Evolutionary conservation across 371 early-diverging fungal species (phyloP), one percentile per base, ranked within the genome.

Genomic region (Paraphysoderma sedebokerense): DNA sequence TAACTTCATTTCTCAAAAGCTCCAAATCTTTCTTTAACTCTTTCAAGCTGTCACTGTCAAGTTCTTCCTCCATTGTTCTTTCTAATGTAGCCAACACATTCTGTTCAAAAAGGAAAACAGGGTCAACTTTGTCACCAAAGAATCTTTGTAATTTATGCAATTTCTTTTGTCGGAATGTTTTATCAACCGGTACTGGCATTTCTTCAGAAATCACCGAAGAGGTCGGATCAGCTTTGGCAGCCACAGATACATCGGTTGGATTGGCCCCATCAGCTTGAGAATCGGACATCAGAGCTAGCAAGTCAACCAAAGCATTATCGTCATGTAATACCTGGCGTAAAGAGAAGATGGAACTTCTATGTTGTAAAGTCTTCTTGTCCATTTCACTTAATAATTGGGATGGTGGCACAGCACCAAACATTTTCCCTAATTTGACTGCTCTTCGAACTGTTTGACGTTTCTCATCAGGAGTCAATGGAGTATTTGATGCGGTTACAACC

Each of bases 401-500:
- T 7, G 60, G 54, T 19, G 54, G 59, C 24, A 54, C 22, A 26
- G 44, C 40, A 20, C 60, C 60, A 26, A 60, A 47, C 17, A 60
- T 32, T 22, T 46, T 53, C 40, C 58, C 60, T 19, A 60, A 48
- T 44, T 60, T 60, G 31, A 28, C 39, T 27, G 38, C 40, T 29
- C 50, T 47, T 50, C 51, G 50, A n/a, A 44, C n/a, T 22, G 39
- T 44, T 11, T 49, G 11, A 19, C 46, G 38, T 29, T 55, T 53
- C 28, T 61, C 61, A 31, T 50, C 54, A 6, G 31, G 32, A 3
- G 61, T 58, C 46, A 63, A 32, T 2, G 61, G 59, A 13, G 50
- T 38, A 23, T n/a, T n/a, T n/a, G 39, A 28, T 28, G 28, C 35
- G 8, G n/a, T n/a, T n/a, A n/a, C n/a, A n/a, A n/a, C n/a, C n/a